These are phyloP conservation scores for Penicillium sclerotiorum DNA, from an alignment of 2,329 filamentous ascomycete species.

Conservation along the genomic window DNA sequence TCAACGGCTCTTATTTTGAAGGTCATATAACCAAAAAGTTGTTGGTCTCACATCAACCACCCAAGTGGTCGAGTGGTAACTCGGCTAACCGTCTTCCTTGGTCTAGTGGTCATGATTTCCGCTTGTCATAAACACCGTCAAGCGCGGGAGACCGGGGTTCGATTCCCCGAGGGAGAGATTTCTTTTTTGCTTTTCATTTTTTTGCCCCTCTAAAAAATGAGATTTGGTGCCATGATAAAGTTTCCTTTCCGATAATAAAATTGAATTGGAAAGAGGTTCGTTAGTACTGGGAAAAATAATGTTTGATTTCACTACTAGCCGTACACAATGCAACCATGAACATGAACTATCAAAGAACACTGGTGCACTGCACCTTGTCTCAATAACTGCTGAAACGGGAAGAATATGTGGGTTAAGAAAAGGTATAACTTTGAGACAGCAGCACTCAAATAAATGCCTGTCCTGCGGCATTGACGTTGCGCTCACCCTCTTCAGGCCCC, in stretches of 20 bases:
- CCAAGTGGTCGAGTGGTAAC: slow-evolving; percentile 30
- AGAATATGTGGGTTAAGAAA: no score
- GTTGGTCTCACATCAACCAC: slow-evolving; percentile 10
- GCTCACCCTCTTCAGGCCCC: neutral
- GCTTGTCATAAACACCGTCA: slow-evolving; percentile 36
- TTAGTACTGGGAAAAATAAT: no score
- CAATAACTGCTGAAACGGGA: no score
- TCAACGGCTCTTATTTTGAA: no score
- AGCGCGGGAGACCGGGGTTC: slow-evolving; percentile 41
- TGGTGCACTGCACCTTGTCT: no score
- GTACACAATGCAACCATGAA: no score
- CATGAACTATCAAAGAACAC: no score
- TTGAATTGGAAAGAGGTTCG: no score
- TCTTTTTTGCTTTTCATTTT: slow-evolving; percentile 14
- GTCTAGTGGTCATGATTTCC: slow-evolving; percentile 45
- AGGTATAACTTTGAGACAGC: no score
- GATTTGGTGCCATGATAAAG: neutral
- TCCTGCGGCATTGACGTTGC: slow-evolving; percentile 17
- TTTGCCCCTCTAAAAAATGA: neutral
- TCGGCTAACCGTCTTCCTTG: slow-evolving; percentile 25
- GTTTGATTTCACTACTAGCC: no score
- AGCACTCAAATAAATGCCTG: slow-evolving; percentile 31
- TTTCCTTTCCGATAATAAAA: no score
- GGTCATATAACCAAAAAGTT: neutral
- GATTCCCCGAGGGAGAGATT: slow-evolving; percentile 38